These are phyloP conservation scores for Penicillium nordicum DNA, from an alignment of 2,329 filamentous ascomycete species.

Conservation along the genomic window DNA sequence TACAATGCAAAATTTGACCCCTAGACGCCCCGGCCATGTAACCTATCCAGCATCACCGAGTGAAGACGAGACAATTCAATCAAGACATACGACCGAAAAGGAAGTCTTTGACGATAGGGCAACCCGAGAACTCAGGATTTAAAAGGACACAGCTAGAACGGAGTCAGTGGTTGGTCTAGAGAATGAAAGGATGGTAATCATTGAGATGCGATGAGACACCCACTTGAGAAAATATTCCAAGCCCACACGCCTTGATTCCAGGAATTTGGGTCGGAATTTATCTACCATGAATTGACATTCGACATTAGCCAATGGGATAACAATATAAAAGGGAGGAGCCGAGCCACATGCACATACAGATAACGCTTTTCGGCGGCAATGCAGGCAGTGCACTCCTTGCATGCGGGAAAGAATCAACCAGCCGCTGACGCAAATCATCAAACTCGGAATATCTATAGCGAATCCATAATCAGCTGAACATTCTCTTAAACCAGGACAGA, in stretches of 20 bases:
- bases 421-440: slow-evolving; percentile 70
- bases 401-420: slow-evolving; percentile 77
- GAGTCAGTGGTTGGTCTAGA: slow-evolving; percentile 1
- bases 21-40: background rate
- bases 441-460: slow-evolving; percentile 79
- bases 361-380: slow-evolving; percentile 84
- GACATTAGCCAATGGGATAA: slow-evolving; percentile 3
- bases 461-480: slow-evolving; percentile 16
- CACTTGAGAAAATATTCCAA: slow-evolving; percentile 93
- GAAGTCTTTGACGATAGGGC: slow-evolving; percentile 88
- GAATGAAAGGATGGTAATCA: background rate
- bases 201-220: slow-evolving; percentile 31
- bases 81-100: slow-evolving; percentile 56
- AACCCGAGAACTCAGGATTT: slow-evolving; percentile 90
- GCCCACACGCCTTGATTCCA: slow-evolving; percentile 77
- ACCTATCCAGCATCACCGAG: background rate
- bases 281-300: slow-evolving; percentile 34
- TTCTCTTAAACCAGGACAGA: too few species aligned
- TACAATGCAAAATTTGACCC: background rate
- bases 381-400: slow-evolving; percentile 83
- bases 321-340: background rate
- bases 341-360: slow-evolving; percentile 57
- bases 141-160: slow-evolving; percentile 73
- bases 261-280: slow-evolving; percentile 74
- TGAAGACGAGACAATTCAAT: background rate